Evolutionary conservation across 805 yeast genomes (phyloP).

Genomic region (Metschnikowia lachancei): DNA sequence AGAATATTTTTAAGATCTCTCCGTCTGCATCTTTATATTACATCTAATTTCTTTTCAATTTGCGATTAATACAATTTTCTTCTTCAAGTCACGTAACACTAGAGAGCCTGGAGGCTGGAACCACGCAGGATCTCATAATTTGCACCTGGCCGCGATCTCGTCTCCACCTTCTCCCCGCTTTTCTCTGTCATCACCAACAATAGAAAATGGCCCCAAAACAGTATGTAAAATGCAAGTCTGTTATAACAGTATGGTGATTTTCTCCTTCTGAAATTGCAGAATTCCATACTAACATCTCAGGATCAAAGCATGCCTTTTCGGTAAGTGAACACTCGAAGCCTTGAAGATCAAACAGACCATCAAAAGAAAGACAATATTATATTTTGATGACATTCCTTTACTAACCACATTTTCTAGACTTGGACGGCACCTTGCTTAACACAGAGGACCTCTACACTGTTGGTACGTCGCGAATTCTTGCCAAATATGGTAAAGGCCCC

Average conservation of each 20-base stretch:
- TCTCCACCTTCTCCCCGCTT: not conserved
- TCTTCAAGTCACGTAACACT: too few relatives aligned
- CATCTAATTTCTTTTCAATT: too few relatives aligned
- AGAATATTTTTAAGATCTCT: too few relatives aligned
- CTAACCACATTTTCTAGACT: constrained; percentile 45
- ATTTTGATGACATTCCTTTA: not conserved
- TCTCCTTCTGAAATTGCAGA: too few relatives aligned
- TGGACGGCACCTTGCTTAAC: constrained; percentile 93
- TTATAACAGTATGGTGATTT: too few relatives aligned
- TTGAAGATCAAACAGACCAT: too few relatives aligned
- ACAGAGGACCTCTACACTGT: constrained; percentile 91
- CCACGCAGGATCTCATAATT: too few relatives aligned
- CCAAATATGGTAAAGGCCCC: constrained; percentile 70
- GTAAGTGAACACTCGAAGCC: constrained; percentile 35
- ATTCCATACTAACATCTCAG: constrained; percentile 10
- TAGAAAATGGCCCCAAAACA: constrained; percentile 5
- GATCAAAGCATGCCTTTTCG: constrained; percentile 69
- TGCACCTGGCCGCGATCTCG: not conserved
- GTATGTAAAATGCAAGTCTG: too few relatives aligned
- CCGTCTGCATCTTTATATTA: too few relatives aligned
- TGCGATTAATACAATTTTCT: too few relatives aligned
- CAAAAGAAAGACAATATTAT: too few relatives aligned
- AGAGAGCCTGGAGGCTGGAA: too few relatives aligned
- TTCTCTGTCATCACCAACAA: not conserved
- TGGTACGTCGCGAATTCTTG: constrained; percentile 64